phyloP scores from a whole-genome alignment of 805 yeast species.

The Yueomyces sp. region DNA sequence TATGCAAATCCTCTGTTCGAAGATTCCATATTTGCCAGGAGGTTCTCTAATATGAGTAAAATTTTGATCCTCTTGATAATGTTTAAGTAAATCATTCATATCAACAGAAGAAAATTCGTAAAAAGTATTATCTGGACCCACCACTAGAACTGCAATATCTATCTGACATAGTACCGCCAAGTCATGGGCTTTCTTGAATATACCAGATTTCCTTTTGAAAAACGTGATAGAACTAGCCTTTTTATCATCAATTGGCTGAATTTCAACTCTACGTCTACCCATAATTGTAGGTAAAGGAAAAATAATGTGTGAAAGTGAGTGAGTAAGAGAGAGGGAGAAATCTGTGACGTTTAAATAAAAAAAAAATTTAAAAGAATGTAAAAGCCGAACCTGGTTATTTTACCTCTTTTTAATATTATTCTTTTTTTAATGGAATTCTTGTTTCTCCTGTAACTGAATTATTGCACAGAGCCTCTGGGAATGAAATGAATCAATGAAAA shows the following conservation, averaged over 20 bases:
- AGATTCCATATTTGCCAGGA: slow-evolving; percentile 55
- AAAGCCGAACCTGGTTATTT: no score
- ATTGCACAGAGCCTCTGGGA: no score
- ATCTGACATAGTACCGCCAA: slow-evolving; percentile 83
- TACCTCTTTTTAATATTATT: no score
- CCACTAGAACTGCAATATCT: slow-evolving; percentile 78
- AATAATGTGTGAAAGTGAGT: no score
- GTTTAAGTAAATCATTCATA: slow-evolving; percentile 34
- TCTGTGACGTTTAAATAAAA: no score
- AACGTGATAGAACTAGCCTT: slow-evolving; percentile 60
- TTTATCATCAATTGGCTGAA: slow-evolving; percentile 83
- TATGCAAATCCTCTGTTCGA: slow-evolving; percentile 24
- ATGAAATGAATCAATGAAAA: no score
- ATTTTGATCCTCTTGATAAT: slow-evolving; percentile 22
- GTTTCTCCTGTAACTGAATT: no score
- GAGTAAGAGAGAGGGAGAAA: no score
- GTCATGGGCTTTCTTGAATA: slow-evolving; percentile 53
- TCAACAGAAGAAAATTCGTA: slow-evolving; percentile 78
- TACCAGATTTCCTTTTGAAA: slow-evolving; percentile 87
- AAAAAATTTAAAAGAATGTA: no score
- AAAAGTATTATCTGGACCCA: slow-evolving; percentile 70
- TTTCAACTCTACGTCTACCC: slow-evolving; percentile 96
- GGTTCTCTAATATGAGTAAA: slow-evolving; percentile 44
- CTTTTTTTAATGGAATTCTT: no score
- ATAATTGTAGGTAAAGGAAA: slow-evolving; percentile 24